Evolutionary conservation across 2,329 filamentous ascomycete species (phyloP).

Genomic region (Diplodia seriata): DNA sequence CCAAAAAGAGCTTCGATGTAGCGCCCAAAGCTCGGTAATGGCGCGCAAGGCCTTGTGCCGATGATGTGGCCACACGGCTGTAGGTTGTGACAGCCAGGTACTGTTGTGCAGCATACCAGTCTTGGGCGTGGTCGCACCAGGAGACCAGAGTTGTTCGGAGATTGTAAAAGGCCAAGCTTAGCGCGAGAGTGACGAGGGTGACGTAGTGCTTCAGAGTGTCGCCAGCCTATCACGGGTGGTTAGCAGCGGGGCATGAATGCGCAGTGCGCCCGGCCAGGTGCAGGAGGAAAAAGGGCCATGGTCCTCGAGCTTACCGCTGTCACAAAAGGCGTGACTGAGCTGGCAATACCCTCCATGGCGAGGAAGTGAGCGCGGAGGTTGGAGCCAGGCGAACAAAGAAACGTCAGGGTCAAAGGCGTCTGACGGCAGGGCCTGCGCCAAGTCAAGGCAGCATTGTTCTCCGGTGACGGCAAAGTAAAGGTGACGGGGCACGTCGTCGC

Average conservation of each 20-base stretch:
- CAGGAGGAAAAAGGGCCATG: not conserved
- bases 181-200: not conserved
- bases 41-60: not conserved
- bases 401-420: too few relatives aligned
- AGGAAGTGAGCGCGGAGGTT: too few relatives aligned
- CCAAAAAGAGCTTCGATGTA: not conserved
- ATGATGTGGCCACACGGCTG: too few relatives aligned
- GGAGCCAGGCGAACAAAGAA: too few relatives aligned
- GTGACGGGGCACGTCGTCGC: too few relatives aligned
- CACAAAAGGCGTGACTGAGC: too few relatives aligned
- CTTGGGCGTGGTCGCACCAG: not conserved
- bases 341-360: too few relatives aligned
- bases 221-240: not conserved
- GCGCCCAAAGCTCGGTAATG: not conserved
- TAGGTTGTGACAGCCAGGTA: not conserved
- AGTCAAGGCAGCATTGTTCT: too few relatives aligned
- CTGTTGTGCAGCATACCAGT: not conserved
- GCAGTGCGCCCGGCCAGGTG: not conserved
- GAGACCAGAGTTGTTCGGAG: not conserved
- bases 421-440: too few relatives aligned
- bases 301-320: too few relatives aligned
- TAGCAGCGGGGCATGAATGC: not conserved
- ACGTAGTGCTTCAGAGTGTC: not conserved
- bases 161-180: not conserved
- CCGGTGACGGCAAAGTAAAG: too few relatives aligned